Conservation (phyloP, 345 rosid genomes). For the Populus tremula region DNA sequence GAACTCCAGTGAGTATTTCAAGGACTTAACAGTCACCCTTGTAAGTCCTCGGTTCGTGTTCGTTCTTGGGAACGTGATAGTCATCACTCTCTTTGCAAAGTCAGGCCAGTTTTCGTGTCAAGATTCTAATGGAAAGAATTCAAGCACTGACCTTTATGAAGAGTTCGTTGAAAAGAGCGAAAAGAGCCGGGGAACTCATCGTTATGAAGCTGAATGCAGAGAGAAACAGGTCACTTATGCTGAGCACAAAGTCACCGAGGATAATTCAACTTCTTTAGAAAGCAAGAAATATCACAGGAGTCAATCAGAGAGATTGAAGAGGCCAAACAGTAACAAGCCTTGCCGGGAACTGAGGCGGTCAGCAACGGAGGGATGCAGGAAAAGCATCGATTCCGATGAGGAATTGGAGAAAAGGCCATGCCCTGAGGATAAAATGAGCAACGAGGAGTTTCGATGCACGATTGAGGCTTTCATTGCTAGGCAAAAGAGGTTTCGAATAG, state of each 20-base stretch:
- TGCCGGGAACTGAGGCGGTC: constrained; percentile 44
- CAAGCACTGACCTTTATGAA: constrained; percentile 39
- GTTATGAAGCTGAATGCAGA: constrained; percentile 15
- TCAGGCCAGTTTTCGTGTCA: constrained; percentile 55
- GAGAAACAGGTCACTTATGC: constrained; percentile 35
- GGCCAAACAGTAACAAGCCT: constrained; percentile 14
- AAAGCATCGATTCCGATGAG: constrained; percentile 26
- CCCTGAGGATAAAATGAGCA: constrained; percentile 65
- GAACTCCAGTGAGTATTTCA: constrained; percentile 58
- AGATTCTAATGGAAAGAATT: constrained; percentile 26
- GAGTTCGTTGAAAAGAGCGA: constrained; percentile 46
- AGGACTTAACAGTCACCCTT: constrained; percentile 42
- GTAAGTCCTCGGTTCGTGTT: constrained; percentile 73
- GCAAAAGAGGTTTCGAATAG: constrained; percentile 64
- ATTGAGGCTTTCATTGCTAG: constrained; percentile 77
- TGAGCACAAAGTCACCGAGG: constrained; percentile 16
- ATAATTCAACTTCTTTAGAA: constrained; percentile 7
- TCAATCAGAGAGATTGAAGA: constrained; percentile 48
- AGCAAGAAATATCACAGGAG: constrained; percentile 40
- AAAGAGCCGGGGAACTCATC: constrained; percentile 27
- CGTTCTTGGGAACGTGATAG: constrained; percentile 70
- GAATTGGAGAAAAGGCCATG: constrained; percentile 26
- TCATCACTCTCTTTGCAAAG: constrained; percentile 63
- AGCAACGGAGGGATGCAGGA: constrained; percentile 42
- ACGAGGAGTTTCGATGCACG: constrained; percentile 59